A percentile compares a stretch with the other conserved stretches of the same genome.
These are phyloP conservation scores for Coemansia umbellata DNA, from an alignment of 192 early-diverging fungal genomes.

Conservation along the genomic window DNA sequence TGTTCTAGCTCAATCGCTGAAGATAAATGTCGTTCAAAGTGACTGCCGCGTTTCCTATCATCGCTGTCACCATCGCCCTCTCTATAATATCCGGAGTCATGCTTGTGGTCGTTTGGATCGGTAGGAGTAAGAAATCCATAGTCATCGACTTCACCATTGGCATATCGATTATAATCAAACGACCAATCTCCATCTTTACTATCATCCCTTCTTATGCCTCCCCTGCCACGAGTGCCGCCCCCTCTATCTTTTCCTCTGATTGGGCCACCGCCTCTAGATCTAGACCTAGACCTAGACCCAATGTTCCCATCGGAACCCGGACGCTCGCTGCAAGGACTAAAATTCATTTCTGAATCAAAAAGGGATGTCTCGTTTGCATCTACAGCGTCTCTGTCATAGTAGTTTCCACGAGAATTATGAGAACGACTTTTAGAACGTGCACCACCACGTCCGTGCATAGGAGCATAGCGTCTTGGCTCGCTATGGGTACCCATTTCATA, in stretches of 20 bases:
- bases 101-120: neutral
- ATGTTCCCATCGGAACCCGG: neutral
- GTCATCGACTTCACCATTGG: neutral
- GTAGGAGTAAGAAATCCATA: neutral
- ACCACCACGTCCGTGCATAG: neutral
- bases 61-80: neutral
- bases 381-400: slow-evolving; percentile 9
- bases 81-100: neutral
- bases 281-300: neutral
- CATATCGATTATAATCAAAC: neutral
- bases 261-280: slow-evolving; percentile 3
- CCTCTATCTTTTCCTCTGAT: slow-evolving; percentile 2
- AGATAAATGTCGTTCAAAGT: too few species aligned
- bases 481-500: neutral
- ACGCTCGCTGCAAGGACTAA: neutral
- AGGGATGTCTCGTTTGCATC: neutral
- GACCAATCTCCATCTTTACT: neutral
- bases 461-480: neutral
- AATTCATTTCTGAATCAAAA: neutral
- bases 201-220: slow-evolving; percentile 3
- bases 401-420: neutral
- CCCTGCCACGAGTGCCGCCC: neutral
- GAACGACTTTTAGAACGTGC: neutral
- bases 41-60: too few species aligned
- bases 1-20: too few species aligned